Conservation (phyloP, 129 eudicot genomes). For the Ambrosia artemisiifolia region DNA sequence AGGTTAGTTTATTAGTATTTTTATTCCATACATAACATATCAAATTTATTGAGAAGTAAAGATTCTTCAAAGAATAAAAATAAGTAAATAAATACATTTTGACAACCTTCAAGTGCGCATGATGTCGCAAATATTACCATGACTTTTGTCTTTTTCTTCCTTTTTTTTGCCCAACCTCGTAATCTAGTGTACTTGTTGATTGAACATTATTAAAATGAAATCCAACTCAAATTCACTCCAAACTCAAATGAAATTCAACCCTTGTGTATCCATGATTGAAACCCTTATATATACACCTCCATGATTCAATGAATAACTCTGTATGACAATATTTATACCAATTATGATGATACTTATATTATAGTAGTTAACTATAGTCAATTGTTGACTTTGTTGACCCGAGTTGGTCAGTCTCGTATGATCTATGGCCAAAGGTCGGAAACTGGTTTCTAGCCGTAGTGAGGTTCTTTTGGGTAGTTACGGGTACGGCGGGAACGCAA, state of each 20-base stretch:
- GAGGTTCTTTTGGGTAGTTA: slow-evolving; percentile 60
- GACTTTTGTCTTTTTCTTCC: not conserved
- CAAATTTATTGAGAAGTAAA: not conserved
- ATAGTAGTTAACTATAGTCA: not conserved
- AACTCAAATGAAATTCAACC: slow-evolving; percentile 53
- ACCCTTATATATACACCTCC: slow-evolving; percentile 37
- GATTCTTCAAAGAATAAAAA: not conserved
- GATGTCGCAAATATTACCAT: slow-evolving; percentile 4
- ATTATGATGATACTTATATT: slow-evolving; percentile 18
- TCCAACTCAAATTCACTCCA: slow-evolving; percentile 52
- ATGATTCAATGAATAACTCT: slow-evolving; percentile 13
- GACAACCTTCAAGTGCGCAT: slow-evolving; percentile 16
- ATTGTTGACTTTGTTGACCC: slow-evolving; percentile 1
- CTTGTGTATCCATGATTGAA: not conserved
- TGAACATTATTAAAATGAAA: slow-evolving; percentile 28
- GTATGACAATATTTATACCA: slow-evolving; percentile 13
- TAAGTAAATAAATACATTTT: not conserved
- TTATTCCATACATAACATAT: not conserved
- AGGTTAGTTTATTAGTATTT: no score
- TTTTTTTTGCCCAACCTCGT: slow-evolving; percentile 30
- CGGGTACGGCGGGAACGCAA: slow-evolving; percentile 17
- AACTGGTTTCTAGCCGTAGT: slow-evolving; percentile 61
- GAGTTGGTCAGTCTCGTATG: slow-evolving; percentile 18
- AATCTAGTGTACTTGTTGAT: slow-evolving; percentile 33
- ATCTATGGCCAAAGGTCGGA: slow-evolving; percentile 77